A percentile compares a stretch with the other conserved stretches of the same genome.
These are phyloP conservation scores for Aphanomyces cochlioides DNA, from an alignment of 352 stramenopile genomes.

Conservation along the genomic window DNA sequence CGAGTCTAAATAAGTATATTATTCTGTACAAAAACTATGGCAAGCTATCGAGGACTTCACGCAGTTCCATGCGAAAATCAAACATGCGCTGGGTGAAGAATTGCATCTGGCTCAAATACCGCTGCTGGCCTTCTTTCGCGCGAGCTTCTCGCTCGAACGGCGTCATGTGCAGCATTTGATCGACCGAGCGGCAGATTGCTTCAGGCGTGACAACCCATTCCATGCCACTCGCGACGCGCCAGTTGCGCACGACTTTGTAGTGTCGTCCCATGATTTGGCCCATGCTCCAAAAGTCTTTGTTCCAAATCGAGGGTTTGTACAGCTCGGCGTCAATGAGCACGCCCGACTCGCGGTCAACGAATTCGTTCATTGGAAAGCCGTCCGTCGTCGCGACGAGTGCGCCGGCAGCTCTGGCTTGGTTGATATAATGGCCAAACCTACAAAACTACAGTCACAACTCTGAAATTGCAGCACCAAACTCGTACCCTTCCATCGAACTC, in stretches of 20 bases:
- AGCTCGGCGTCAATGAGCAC: constrained; percentile 37
- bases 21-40: neutral
- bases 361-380: constrained; percentile 54
- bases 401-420: constrained; percentile 48
- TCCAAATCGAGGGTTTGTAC: constrained; percentile 25
- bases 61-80: neutral
- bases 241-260: constrained; percentile 35
- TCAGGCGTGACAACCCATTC: constrained; percentile 39
- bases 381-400: constrained; percentile 53
- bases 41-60: neutral
- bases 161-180: constrained; percentile 39
- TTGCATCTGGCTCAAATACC: constrained; percentile 60
- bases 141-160: constrained; percentile 36
- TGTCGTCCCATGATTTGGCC: constrained; percentile 42
- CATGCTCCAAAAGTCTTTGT: constrained; percentile 12
- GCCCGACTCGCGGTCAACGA: constrained; percentile 45
- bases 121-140: constrained; percentile 43
- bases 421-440: constrained; percentile 62
- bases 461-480: neutral
- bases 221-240: constrained; percentile 42
- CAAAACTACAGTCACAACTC: constrained; percentile 30
- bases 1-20: neutral
- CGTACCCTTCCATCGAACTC: constrained; percentile 30
- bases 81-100: constrained; percentile 39
- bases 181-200: constrained; percentile 46